Conservation (phyloP, 345 rosid species). For the Microcos paniculata region DNA sequence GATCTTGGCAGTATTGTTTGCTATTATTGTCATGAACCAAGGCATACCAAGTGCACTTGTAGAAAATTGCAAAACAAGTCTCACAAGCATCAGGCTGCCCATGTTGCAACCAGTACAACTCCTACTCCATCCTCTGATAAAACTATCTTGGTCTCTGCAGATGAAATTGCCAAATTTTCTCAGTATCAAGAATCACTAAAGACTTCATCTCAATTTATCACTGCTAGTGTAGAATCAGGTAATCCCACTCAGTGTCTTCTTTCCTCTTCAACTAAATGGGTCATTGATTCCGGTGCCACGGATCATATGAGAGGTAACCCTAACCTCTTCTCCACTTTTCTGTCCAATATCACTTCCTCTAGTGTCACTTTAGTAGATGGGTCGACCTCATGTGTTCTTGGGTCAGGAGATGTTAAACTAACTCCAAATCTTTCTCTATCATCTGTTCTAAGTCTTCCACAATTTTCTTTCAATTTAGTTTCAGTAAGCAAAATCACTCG, state of each 20-base stretch:
- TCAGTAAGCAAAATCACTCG: constrained; percentile 4
- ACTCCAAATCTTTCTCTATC: background rate
- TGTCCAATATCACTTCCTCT: background rate
- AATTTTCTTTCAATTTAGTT: background rate
- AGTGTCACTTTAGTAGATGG: background rate
- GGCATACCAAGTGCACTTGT: background rate
- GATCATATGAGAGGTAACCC: constrained; percentile 12
- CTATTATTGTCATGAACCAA: background rate
- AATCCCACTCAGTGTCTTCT: background rate
- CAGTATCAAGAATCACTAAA: background rate
- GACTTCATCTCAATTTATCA: background rate
- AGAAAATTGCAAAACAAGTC: background rate
- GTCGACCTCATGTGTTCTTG: background rate
- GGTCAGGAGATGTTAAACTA: background rate
- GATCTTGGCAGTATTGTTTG: no score
- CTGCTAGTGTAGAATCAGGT: background rate
- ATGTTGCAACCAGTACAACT: background rate
- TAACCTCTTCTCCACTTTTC: background rate
- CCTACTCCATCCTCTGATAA: background rate
- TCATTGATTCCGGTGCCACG: constrained; percentile 14
- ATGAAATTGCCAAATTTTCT: background rate
- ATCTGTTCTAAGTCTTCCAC: background rate
- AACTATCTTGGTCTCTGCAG: background rate
- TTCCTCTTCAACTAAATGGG: background rate
- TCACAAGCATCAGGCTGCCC: background rate